A percentile compares a stretch with the other conserved stretches of the same genome.
Conservation (phyloP, 2,329 filamentous ascomycete genomes). For the Arthrobotrys sphaeroides region DNA sequence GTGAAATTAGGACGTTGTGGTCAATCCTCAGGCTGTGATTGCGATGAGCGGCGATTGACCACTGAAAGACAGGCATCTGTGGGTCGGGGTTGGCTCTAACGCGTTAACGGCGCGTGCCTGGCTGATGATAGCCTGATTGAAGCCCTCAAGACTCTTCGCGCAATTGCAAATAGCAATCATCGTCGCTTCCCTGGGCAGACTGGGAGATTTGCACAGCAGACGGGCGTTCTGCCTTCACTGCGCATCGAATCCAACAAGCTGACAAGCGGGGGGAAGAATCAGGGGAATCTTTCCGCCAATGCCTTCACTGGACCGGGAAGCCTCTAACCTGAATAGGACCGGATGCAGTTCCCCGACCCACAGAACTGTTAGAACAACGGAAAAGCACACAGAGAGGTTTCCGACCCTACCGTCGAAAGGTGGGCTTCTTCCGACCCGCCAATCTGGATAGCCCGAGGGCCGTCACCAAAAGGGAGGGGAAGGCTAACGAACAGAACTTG, state of each 20-base stretch:
- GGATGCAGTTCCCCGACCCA: conserved; percentile 52
- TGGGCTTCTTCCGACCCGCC: conserved; percentile 37
- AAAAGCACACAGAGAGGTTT: conserved; percentile 20
- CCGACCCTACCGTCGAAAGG: conserved; percentile 34
- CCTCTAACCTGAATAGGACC: conserved; percentile 46
- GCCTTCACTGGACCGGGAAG: conserved; percentile 32
- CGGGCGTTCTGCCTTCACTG: conserved; percentile 5
- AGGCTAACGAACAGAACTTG: neutral
- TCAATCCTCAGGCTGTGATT: neutral
- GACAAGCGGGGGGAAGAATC: conserved; percentile 25
- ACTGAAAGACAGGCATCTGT: neutral
- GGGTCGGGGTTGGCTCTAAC: neutral
- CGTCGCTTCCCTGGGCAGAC: neutral
- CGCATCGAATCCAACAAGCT: too few relatives aligned
- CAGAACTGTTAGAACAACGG: conserved; percentile 22
- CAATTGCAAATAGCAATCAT: neutral
- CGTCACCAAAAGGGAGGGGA: neutral
- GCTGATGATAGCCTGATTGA: conserved; percentile 12
- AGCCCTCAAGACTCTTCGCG: conserved; percentile 8
- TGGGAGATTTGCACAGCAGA: neutral
- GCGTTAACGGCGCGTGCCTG: too few relatives aligned
- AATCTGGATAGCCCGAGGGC: conserved; percentile 29
- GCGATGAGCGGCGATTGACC: neutral
- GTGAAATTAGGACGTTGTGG: conserved; percentile 20
- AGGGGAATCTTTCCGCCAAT: conserved; percentile 41